phyloP scores from a whole-genome alignment of 2,329 filamentous ascomycete species.

The Clathrospora elynae region DNA sequence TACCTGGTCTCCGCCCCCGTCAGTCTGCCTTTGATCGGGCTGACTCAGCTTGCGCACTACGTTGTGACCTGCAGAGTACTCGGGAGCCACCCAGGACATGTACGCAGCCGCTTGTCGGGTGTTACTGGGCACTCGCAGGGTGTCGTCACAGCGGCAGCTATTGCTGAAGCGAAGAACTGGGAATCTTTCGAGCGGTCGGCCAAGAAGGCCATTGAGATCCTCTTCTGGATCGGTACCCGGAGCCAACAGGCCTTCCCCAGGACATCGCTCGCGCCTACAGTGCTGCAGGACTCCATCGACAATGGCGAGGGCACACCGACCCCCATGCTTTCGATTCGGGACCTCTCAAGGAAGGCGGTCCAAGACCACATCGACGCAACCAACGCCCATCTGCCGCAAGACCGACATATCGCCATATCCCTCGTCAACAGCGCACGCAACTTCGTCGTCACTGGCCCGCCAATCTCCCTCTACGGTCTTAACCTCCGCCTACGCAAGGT shows the following conservation, averaged over 20 bases:
- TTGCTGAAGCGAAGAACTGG: constrained; percentile 90
- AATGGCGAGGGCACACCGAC: constrained; percentile 94
- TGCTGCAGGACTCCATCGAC: constrained; percentile 90
- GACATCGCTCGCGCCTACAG: constrained; percentile 88
- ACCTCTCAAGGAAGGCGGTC: constrained; percentile 83
- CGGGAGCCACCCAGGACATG: constrained; percentile 84
- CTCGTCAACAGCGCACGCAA: constrained; percentile 96
- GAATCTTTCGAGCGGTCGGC: constrained; percentile 84
- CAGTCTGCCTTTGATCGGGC: constrained; percentile 92
- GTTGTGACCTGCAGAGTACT: constrained; percentile 91
- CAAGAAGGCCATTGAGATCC: constrained; percentile 80
- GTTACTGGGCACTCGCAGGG: constrained; percentile 97
- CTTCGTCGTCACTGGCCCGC: constrained; percentile 93
- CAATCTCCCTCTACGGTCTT: constrained; percentile 93
- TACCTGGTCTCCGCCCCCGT: constrained; percentile 64
- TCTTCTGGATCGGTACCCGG: constrained; percentile 98
- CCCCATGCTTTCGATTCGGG: constrained; percentile 96
- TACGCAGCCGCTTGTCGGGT: constrained; percentile 82
- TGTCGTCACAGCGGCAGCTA: constrained; percentile 89
- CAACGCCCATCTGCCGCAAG: constrained; percentile 91
- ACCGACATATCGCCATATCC: constrained; percentile 93
- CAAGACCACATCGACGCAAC: constrained; percentile 97
- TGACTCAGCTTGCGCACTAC: constrained; percentile 96
- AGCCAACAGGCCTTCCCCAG: constrained; percentile 97
- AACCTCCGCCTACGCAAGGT: constrained; percentile 95